phyloP scores from a whole-genome alignment of 306 rosid species.

The Casuarina cunninghamiana region DNA sequence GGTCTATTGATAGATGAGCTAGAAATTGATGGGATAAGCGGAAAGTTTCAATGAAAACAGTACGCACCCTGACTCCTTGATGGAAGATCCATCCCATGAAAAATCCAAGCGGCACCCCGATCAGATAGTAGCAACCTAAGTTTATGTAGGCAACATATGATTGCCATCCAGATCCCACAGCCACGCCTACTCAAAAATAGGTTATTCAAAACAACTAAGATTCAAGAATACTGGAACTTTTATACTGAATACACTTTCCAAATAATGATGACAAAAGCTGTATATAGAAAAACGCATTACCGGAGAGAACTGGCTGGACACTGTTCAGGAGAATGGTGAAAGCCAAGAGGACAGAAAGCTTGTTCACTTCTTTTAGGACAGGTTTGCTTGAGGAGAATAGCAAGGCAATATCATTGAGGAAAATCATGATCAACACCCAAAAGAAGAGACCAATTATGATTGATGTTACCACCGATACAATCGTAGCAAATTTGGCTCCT shows the following conservation, averaged over 20 bases:
- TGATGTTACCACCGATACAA: constrained; percentile 61
- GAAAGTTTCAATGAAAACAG: neutral
- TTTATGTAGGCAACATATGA: constrained; percentile 81
- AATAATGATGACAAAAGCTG: neutral
- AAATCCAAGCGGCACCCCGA: constrained; percentile 78
- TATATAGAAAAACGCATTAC: constrained; percentile 5
- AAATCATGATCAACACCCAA: constrained; percentile 46
- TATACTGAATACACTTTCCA: too few species aligned
- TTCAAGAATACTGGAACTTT: neutral
- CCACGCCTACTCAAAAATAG: constrained; percentile 52
- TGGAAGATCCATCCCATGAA: constrained; percentile 68
- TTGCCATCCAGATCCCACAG: constrained; percentile 96
- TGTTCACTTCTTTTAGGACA: constrained; percentile 55
- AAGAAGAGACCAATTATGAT: constrained; percentile 57
- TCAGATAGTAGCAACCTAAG: constrained; percentile 72
- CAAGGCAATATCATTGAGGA: constrained; percentile 49
- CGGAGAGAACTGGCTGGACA: constrained; percentile 80
- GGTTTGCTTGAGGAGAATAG: constrained; percentile 57
- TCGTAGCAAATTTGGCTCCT: constrained; percentile 77
- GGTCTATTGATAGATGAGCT: neutral
- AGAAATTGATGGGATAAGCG: neutral
- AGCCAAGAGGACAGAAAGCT: constrained; percentile 62
- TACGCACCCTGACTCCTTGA: constrained; percentile 66
- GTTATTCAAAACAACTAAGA: neutral
- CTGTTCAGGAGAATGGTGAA: constrained; percentile 75